These are phyloP conservation scores for Aspergillus sclerotioniger DNA, from an alignment of 495 filamentous ascomycete genomes.

Conservation along the genomic window DNA sequence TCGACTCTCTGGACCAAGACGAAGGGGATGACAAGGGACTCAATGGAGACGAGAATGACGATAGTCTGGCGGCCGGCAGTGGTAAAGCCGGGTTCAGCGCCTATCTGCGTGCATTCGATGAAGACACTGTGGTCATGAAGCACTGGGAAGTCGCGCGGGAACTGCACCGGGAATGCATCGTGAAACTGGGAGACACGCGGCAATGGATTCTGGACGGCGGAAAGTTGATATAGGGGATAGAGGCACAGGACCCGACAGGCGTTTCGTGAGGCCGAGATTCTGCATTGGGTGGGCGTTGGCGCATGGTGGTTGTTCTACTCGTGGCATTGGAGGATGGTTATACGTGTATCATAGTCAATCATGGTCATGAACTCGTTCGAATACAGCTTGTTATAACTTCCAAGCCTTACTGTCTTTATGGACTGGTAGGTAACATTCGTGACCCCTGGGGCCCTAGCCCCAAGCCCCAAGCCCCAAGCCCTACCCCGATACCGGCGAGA, in stretches of 20 bases:
- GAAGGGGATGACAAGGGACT: constrained; percentile 16
- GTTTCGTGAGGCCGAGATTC: not conserved
- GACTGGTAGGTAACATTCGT: constrained; percentile 1
- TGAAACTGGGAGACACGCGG: constrained; percentile 56
- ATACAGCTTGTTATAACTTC: not conserved
- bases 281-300: constrained; percentile 18
- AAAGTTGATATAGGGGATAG: constrained; percentile 26
- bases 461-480: constrained; percentile 21
- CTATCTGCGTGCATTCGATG: constrained; percentile 60
- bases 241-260: not conserved
- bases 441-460: constrained; percentile 12
- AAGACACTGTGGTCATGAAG: constrained; percentile 61
- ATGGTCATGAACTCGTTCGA: not conserved
- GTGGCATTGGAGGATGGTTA: not conserved
- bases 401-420: not conserved
- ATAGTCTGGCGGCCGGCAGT: constrained; percentile 27
- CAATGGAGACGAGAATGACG: constrained; percentile 25
- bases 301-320: constrained; percentile 2
- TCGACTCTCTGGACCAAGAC: constrained; percentile 21
- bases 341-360: constrained; percentile 1
- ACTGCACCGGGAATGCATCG: constrained; percentile 59
- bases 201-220: constrained; percentile 48
- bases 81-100: constrained; percentile 48
- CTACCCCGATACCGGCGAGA: constrained; percentile 19
- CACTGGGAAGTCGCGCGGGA: constrained; percentile 66